phyloP scores from a whole-genome alignment of 2,329 filamentous ascomycete species.

The Pseudopyrenochaeta lycopersici region DNA sequence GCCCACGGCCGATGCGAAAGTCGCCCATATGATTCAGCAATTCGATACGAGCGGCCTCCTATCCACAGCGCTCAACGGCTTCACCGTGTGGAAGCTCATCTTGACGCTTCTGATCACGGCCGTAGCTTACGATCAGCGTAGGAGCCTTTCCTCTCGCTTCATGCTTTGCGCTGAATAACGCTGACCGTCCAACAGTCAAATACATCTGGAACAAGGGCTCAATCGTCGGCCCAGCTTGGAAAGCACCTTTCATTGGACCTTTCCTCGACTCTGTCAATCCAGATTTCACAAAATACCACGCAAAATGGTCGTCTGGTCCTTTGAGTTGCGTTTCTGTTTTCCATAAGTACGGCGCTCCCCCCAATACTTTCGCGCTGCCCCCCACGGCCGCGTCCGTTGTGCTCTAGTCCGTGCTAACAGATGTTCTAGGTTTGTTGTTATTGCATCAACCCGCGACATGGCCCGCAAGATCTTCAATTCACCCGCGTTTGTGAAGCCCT shows the following conservation, averaged over 20 bases:
- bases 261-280: constrained; percentile 93
- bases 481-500: constrained; percentile 89
- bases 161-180: constrained; percentile 2
- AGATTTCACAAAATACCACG: constrained; percentile 88
- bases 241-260: constrained; percentile 75
- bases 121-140: constrained; percentile 90
- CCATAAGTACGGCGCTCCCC: constrained; percentile 76
- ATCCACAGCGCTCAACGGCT: constrained; percentile 39
- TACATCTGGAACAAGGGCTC: constrained; percentile 58
- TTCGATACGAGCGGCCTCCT: constrained; percentile 43
- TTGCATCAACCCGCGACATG: constrained; percentile 93
- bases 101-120: constrained; percentile 76
- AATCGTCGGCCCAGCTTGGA: constrained; percentile 58
- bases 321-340: constrained; percentile 98
- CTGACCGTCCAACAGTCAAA: constrained; percentile 60
- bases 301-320: constrained; percentile 89
- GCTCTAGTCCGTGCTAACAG: constrained; percentile 20
- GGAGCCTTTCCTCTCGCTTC: constrained; percentile 48
- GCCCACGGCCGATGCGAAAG: constrained; percentile 50
- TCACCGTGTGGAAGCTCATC: constrained; percentile 39
- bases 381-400: constrained; percentile 4
- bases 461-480: constrained; percentile 97
- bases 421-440: constrained; percentile 83
- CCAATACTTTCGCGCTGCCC: background rate
- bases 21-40: constrained; percentile 40